These are phyloP conservation scores for Sanghuangporus weigelae DNA, from an alignment of 1,284 basidiomycete species.

Conservation along the genomic window DNA sequence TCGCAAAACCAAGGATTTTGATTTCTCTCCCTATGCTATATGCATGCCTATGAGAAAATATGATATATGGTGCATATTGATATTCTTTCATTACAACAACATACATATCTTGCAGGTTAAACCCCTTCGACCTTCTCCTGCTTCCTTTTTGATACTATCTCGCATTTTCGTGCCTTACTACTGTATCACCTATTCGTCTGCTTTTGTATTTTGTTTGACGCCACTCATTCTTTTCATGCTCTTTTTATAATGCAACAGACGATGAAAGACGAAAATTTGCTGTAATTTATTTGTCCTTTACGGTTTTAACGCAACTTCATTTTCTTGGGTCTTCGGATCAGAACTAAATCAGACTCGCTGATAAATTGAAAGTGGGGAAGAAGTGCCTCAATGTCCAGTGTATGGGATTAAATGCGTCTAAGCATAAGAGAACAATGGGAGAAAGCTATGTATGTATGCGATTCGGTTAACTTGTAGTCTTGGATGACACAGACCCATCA, in stretches of 20 bases:
- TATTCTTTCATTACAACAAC: background rate
- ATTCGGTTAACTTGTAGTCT: background rate
- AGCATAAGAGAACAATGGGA: background rate
- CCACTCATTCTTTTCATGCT: constrained; percentile 1
- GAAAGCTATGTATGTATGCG: background rate
- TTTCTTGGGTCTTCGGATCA: background rate
- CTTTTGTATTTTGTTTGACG: background rate
- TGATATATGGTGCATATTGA: background rate
- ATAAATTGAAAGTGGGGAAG: background rate
- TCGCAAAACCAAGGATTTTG: constrained; percentile 17
- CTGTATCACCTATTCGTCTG: background rate
- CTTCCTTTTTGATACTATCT: background rate
- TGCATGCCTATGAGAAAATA: background rate
- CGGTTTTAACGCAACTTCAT: background rate
- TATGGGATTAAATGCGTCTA: background rate
- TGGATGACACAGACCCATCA: background rate
- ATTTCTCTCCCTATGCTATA: background rate
- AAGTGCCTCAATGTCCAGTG: background rate
- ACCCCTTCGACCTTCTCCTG: background rate
- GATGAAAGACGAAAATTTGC: background rate
- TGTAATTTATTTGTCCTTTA: constrained; percentile 14
- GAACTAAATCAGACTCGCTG: background rate
- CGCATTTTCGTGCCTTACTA: background rate
- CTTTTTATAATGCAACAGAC: background rate
- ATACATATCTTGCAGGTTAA: background rate